Percentiles rank a stretch among this genome's conserved stretches.
phyloP scores from a whole-genome alignment of 805 yeast genomes.

The Candida mattraensis region DNA sequence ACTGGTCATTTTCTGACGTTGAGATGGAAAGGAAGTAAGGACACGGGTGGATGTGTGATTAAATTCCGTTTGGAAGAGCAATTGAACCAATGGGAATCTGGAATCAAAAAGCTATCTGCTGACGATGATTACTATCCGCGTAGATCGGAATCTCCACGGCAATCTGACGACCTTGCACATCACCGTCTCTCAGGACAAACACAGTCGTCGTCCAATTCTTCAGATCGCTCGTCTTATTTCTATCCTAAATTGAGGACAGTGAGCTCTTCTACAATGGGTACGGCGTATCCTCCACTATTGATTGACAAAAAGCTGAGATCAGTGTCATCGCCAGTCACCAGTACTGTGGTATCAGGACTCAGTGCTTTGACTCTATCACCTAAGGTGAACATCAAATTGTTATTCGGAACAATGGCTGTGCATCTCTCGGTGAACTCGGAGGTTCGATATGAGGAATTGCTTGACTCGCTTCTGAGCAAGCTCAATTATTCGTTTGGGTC shows the following conservation, averaged over 20 bases:
- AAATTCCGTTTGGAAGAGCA: conserved; percentile 82
- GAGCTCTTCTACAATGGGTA: conserved; percentile 25
- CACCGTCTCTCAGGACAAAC: conserved; percentile 22
- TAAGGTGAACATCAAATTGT: conserved; percentile 29
- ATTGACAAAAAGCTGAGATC: conserved; percentile 33
- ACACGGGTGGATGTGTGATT: conserved; percentile 81
- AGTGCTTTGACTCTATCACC: conserved; percentile 4
- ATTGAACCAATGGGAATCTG: conserved; percentile 76
- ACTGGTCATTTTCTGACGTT: conserved; percentile 61
- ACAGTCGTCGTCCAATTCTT: conserved; percentile 28
- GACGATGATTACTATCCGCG: conserved; percentile 22
- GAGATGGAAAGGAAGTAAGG: conserved; percentile 84
- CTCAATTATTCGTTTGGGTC: conserved; percentile 62
- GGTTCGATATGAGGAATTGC: conserved; percentile 27
- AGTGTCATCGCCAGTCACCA: conserved; percentile 33
- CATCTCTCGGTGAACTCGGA: conserved; percentile 57
- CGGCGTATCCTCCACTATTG: conserved; percentile 27
- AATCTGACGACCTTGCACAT: conserved; percentile 10
- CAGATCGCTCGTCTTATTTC: conserved; percentile 19
- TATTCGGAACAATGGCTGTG: conserved; percentile 51
- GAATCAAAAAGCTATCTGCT: conserved; percentile 50
- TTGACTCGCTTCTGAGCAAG: conserved; percentile 47
- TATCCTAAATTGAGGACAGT: conserved; percentile 29
- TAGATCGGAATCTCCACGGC: conserved; percentile 11
- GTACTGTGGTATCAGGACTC: conserved; percentile 11